Percentiles rank a stretch among this genome's conserved stretches.
Evolutionary conservation across 148 eudicot genomes (phyloP).

Genomic region (Fagopyrum tataricum): DNA sequence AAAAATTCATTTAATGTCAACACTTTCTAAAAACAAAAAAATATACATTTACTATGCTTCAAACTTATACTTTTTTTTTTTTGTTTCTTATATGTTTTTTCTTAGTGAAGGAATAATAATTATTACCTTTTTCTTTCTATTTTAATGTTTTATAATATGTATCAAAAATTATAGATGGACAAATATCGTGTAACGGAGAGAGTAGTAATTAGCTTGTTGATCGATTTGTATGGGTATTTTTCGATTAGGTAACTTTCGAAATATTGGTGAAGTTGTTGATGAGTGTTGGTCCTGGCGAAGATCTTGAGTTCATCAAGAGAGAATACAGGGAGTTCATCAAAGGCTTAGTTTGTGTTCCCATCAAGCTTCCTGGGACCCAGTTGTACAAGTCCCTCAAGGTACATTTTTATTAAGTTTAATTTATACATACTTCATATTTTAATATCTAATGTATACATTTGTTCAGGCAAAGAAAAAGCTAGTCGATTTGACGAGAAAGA

Average conservation of each 20-base stretch:
- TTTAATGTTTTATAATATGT: no score
- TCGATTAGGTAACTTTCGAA: slow-evolving; percentile 62
- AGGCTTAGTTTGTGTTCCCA: slow-evolving; percentile 80
- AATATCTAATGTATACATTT: neutral
- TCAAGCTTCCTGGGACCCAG: slow-evolving; percentile 77
- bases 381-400: slow-evolving; percentile 78
- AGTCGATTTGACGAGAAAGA: slow-evolving; percentile 35
- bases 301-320: slow-evolving; percentile 54
- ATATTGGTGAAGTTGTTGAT: slow-evolving; percentile 64
- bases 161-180: no score
- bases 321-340: slow-evolving; percentile 74
- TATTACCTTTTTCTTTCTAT: no score
- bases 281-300: slow-evolving; percentile 66
- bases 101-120: no score
- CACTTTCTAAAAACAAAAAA: no score
- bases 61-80: no score
- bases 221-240: no score
- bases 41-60: no score
- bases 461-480: slow-evolving; percentile 68
- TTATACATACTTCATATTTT: neutral
- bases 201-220: no score
- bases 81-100: no score
- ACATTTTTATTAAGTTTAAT: neutral
- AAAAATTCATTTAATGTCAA: no score
- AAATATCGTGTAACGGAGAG: no score